Conservation (phyloP, 2,329 filamentous ascomycete genomes). For the Verticillium nubilum region DNA sequence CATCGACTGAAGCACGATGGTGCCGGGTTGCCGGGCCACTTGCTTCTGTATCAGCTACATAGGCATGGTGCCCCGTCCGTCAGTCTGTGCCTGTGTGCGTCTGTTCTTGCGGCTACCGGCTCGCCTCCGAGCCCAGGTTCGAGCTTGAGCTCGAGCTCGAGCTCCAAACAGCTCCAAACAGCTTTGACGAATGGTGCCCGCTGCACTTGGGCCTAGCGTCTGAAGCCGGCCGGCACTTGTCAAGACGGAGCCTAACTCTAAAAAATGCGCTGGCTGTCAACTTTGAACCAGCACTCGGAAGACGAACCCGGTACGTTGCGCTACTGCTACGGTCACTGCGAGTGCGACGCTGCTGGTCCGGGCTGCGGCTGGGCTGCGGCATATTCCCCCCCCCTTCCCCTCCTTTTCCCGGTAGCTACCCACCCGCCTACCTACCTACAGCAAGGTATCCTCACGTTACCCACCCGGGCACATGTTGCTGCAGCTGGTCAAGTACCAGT, state of each 20-base stretch:
- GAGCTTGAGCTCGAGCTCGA: neutral
- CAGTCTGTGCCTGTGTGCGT: neutral
- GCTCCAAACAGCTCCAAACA: neutral
- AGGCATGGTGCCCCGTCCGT: neutral
- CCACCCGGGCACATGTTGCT: neutral
- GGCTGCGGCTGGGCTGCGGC: neutral
- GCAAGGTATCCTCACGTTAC: neutral
- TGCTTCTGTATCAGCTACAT: neutral
- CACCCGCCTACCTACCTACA: neutral
- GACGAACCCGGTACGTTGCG: neutral
- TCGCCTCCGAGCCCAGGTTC: neutral
- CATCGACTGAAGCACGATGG: neutral
- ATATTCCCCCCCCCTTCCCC: neutral
- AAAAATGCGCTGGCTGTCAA: neutral
- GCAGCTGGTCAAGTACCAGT: neutral
- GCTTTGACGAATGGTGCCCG: neutral
- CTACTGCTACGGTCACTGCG: neutral
- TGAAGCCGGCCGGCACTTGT: slow-evolving; percentile 3
- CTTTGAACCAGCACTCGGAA: neutral
- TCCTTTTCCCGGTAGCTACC: neutral
- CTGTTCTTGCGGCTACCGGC: neutral
- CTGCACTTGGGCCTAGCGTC: neutral
- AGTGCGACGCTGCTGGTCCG: slow-evolving; percentile 1
- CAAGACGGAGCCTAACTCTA: slow-evolving; percentile 3
- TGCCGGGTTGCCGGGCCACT: neutral